These are phyloP conservation scores for Mycena polygramma DNA, from an alignment of 768 basidiomycete genomes.

Conservation along the genomic window DNA sequence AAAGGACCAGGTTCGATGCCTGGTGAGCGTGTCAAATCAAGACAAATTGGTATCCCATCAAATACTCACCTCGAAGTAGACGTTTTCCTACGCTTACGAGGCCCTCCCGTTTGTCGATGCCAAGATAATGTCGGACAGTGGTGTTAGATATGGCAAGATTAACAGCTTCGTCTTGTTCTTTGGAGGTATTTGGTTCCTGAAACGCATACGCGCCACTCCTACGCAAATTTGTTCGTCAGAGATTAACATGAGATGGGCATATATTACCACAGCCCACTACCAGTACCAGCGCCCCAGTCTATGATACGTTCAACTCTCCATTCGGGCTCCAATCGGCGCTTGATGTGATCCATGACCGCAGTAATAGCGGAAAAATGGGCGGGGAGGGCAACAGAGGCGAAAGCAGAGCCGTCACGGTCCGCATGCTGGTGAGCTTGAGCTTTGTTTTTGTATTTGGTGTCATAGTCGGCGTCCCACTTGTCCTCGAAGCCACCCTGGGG, in stretches of 20 bases:
- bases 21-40: slow-evolving; percentile 40
- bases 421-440: slow-evolving; percentile 70
- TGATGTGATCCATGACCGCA: slow-evolving; percentile 79
- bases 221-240: slow-evolving; percentile 30
- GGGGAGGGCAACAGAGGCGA: slow-evolving; percentile 87
- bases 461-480: slow-evolving; percentile 69
- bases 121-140: slow-evolving; percentile 72
- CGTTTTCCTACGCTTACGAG: slow-evolving; percentile 76
- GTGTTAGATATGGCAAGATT: slow-evolving; percentile 61
- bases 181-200: slow-evolving; percentile 52
- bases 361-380: slow-evolving; percentile 86
- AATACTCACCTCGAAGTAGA: slow-evolving; percentile 65
- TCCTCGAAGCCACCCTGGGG: slow-evolving; percentile 45
- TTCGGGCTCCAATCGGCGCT: slow-evolving; percentile 70
- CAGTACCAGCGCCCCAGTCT: slow-evolving; percentile 89
- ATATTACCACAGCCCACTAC: slow-evolving; percentile 85
- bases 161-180: slow-evolving; percentile 40
- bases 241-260: slow-evolving; percentile 13
- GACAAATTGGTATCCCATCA: slow-evolving; percentile 2
- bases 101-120: slow-evolving; percentile 83
- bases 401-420: slow-evolving; percentile 84
- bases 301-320: slow-evolving; percentile 74
- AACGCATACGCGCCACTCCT: slow-evolving; percentile 78
- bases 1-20: slow-evolving; percentile 62
- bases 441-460: slow-evolving; percentile 71